phyloP scores from a whole-genome alignment of 2,329 filamentous ascomycete species.

The Colletotrichum cereale region DNA sequence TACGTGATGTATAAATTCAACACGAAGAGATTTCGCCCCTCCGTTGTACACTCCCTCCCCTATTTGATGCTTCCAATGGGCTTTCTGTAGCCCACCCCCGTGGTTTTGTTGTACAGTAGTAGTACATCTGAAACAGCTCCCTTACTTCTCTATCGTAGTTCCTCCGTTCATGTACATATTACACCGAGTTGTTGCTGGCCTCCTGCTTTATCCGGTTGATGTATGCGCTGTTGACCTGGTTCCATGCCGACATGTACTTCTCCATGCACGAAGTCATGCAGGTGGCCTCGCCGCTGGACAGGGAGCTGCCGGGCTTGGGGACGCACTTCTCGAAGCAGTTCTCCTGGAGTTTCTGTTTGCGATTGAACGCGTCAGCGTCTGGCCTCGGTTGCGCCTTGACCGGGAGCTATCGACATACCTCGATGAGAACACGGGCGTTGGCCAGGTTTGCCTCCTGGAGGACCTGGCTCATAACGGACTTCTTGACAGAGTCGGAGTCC shows the following conservation, averaged over 20 bases:
- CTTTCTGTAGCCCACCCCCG: slow-evolving; percentile 1
- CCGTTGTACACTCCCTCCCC: neutral
- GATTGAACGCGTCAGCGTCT: neutral
- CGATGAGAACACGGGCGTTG: slow-evolving; percentile 78
- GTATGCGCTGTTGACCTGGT: slow-evolving; percentile 77
- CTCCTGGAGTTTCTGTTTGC: slow-evolving; percentile 78
- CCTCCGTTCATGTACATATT: neutral
- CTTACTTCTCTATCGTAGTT: neutral
- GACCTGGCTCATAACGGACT: slow-evolving; percentile 74
- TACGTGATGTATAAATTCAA: neutral
- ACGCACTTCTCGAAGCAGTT: slow-evolving; percentile 86
- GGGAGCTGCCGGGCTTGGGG: slow-evolving; percentile 74
- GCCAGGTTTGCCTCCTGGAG: slow-evolving; percentile 73
- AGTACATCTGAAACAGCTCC: slow-evolving; percentile 26
- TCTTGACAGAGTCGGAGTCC: slow-evolving; percentile 71
- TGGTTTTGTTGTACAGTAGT: slow-evolving; percentile 31
- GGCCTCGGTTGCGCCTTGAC: slow-evolving; percentile 1
- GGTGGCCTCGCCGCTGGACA: slow-evolving; percentile 76
- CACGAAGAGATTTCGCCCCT: neutral
- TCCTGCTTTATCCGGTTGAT: slow-evolving; percentile 73
- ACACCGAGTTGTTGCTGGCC: slow-evolving; percentile 50
- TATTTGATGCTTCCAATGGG: slow-evolving; percentile 10
- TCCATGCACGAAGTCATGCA: slow-evolving; percentile 85
- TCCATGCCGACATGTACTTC: slow-evolving; percentile 87
- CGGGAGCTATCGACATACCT: slow-evolving; percentile 62